Evolutionary conservation across 208 protist species (phyloP), one percentile per base, ranked within the genome.

Genomic region (Acanthamoeba lenticulata): DNA sequence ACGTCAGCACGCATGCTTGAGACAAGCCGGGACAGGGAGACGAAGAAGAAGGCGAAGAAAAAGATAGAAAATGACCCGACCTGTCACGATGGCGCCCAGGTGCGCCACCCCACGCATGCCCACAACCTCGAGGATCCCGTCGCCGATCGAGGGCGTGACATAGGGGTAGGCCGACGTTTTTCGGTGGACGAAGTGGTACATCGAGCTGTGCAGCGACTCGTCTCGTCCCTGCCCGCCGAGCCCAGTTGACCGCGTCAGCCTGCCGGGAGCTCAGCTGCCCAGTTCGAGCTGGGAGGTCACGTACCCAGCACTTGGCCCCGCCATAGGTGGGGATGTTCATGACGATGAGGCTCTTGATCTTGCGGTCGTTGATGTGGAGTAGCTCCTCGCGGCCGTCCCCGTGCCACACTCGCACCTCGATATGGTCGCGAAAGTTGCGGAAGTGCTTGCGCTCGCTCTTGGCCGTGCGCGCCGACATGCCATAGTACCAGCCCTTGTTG

Each of bases 401-500:
- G 27, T 69, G 47, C 55, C 85, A 90, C 47, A 90, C 85, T 32
- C 67, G 45, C 38, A 85, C 27, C 42, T 85, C 38, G 24, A 85
- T 44, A 34, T 36, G 32, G 74, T 85, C 74, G 24, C 74, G 21
- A n/a, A 85, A 85, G 2, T 85, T 85, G 38, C 52, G 45, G 27
- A 52, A 85, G 13, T 85, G 36, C 74, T 85, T 85, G 11, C 44
- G 17, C 36, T 85, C 74, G 74, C 52, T 85, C 42, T 85, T 85
- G 40, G 74, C 74, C 17, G 74, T 85, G 6, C 44, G 17, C 29
- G 74, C 74, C 36, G 74, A 85, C 74, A 85, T 85, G 3, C 74
- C 42, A 52, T 55, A 85, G 24, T 85, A 85, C 74, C 74, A 85
- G 21, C 85, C 57, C 74, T 97, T 97, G 79, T 98, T 98, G 7